A percentile compares a stretch with the other conserved stretches of the same genome.
Conservation (phyloP, 2,329 filamentous ascomycete species). For the Coniochaeta sp. region DNA sequence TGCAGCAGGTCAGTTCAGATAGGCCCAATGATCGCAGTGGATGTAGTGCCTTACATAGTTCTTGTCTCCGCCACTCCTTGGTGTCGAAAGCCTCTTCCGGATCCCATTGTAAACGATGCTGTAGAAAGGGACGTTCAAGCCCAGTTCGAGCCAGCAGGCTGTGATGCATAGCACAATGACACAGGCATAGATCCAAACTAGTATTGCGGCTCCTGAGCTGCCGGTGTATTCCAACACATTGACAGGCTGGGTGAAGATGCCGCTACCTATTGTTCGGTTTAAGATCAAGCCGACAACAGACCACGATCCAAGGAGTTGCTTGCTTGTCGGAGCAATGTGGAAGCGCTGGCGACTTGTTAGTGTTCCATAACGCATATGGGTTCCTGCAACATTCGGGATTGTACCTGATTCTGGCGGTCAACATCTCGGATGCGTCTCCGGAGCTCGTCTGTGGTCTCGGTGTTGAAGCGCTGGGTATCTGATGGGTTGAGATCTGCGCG, state of each 20-base stretch:
- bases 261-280: constrained; percentile 10
- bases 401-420: not conserved
- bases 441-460: not conserved
- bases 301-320: constrained; percentile 5
- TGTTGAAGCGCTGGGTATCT: not conserved
- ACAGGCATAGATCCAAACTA: constrained; percentile 20
- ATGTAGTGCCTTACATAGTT: constrained; percentile 22
- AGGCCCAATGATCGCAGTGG: not conserved
- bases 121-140: constrained; percentile 23
- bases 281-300: constrained; percentile 8
- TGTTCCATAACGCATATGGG: too few species aligned
- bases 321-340: constrained; percentile 7
- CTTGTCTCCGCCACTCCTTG: constrained; percentile 30
- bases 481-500: not conserved
- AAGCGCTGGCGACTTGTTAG: too few species aligned
- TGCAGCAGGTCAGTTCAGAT: constrained; percentile 5
- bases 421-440: not conserved
- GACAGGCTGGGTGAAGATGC: constrained; percentile 11
- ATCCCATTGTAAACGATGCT: constrained; percentile 15
- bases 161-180: constrained; percentile 12
- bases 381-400: too few species aligned
- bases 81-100: constrained; percentile 17
- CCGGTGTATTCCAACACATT: constrained; percentile 7
- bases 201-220: constrained; percentile 12
- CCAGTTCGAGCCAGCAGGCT: constrained; percentile 24